These are phyloP conservation scores for Apiotrichum brassicae DNA, from an alignment of 1,284 basidiomycete species.

Conservation along the genomic window DNA sequence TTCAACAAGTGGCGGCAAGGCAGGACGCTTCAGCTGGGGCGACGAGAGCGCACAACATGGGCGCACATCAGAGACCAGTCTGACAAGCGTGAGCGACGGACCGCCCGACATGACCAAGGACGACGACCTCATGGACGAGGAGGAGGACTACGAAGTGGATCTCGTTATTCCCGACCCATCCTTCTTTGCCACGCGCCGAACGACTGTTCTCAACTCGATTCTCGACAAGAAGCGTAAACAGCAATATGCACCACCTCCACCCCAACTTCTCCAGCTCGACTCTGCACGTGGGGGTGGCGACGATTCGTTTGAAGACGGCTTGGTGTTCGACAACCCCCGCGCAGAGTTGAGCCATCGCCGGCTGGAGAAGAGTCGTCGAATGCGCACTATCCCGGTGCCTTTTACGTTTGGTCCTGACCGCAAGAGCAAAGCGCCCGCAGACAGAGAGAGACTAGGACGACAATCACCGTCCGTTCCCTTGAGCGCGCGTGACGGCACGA, in stretches of 20 bases:
- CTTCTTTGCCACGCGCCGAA: slow-evolving; percentile 33
- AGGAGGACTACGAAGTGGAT: slow-evolving; percentile 39
- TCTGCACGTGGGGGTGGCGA: slow-evolving; percentile 14
- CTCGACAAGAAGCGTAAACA: slow-evolving; percentile 41
- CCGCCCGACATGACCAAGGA: slow-evolving; percentile 17
- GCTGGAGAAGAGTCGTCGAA: slow-evolving; percentile 20
- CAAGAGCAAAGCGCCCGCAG: slow-evolving; percentile 2
- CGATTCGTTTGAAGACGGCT: slow-evolving; percentile 44
- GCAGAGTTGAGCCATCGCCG: slow-evolving; percentile 35
- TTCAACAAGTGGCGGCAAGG: slow-evolving; percentile 17
- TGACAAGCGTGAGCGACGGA: slow-evolving; percentile 34
- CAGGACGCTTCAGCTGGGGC: slow-evolving; percentile 22
- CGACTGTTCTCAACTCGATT: slow-evolving; percentile 37
- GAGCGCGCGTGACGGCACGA: not conserved
- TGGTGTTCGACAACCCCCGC: slow-evolving; percentile 39
- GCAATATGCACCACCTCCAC: slow-evolving; percentile 20
- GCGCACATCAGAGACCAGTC: slow-evolving; percentile 31
- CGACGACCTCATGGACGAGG: slow-evolving; percentile 17
- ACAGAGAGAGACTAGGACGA: not conserved
- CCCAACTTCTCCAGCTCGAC: slow-evolving; percentile 4
- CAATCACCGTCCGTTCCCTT: not conserved
- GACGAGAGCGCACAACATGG: slow-evolving; percentile 19
- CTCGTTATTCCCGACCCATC: slow-evolving; percentile 33
- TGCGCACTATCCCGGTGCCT: slow-evolving; percentile 20
- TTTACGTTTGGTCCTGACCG: slow-evolving; percentile 14